Evolutionary conservation across 2,329 filamentous ascomycete species (phyloP).

Genomic region (Ciborinia camelliae): DNA sequence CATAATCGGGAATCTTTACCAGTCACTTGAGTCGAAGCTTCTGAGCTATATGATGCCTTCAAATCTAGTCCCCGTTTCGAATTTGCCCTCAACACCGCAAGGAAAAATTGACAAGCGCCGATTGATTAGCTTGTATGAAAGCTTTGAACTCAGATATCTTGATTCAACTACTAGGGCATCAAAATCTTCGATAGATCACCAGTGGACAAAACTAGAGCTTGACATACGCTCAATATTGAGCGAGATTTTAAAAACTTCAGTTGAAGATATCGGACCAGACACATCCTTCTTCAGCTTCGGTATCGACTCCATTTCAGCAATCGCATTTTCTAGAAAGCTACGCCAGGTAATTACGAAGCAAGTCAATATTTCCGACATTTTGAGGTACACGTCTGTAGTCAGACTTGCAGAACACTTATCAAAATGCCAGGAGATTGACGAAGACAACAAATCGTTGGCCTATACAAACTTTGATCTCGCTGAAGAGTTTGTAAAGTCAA

Average conservation of each 20-base stretch:
- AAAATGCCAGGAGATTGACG: neutral
- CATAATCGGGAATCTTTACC: conserved; percentile 49
- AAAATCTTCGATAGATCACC: conserved; percentile 25
- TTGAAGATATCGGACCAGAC: conserved; percentile 53
- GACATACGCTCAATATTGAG: conserved; percentile 47
- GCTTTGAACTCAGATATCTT: conserved; percentile 47
- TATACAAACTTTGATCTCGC: conserved; percentile 30
- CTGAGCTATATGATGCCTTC: conserved; percentile 78
- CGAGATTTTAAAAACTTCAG: conserved; percentile 36
- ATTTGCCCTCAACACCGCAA: conserved; percentile 67
- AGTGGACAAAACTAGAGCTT: conserved; percentile 54
- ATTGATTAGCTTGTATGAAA: conserved; percentile 49
- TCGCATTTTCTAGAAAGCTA: conserved; percentile 61
- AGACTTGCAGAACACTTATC: conserved; percentile 49
- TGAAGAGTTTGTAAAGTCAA: conserved; percentile 25
- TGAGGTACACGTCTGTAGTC: conserved; percentile 65
- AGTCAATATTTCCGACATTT: conserved; percentile 64
- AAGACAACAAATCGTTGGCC: neutral
- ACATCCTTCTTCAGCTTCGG: conserved; percentile 76
- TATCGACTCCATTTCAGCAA: conserved; percentile 79
- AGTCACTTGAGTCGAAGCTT: conserved; percentile 52
- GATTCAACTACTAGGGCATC: conserved; percentile 33
- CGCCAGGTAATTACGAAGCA: conserved; percentile 44
- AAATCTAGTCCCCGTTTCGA: conserved; percentile 65
- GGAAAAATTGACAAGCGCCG: conserved; percentile 67